Evolutionary conservation across 441 rosid genomes (phyloP).

Genomic region (Corymbia calophylla): DNA sequence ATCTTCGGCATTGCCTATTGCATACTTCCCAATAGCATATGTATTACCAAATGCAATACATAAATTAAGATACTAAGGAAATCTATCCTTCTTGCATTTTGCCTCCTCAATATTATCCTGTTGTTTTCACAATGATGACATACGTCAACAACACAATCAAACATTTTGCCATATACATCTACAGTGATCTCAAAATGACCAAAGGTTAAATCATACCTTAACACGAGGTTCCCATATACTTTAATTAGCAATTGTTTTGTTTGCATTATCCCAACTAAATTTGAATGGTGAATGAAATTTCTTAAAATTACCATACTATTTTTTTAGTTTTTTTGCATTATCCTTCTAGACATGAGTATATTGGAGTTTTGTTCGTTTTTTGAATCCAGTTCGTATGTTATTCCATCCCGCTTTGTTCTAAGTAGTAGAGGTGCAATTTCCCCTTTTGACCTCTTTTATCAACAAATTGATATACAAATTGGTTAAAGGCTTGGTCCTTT

Average conservation of each 20-base stretch:
- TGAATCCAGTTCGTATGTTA: no score
- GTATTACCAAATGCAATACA: not conserved
- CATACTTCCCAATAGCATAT: not conserved
- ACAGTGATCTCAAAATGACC: not conserved
- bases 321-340: no score
- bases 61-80: accelerated
- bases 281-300: not conserved
- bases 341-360: not conserved
- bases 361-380: not conserved
- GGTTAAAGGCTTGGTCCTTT: no score
- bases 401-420: not conserved
- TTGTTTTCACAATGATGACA: not conserved
- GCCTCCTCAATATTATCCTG: not conserved
- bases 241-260: no score
- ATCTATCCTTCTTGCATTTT: not conserved
- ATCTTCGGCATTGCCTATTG: not conserved
- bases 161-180: not conserved
- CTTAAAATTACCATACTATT: no score
- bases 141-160: not conserved
- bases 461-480: not conserved
- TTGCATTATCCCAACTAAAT: not conserved
- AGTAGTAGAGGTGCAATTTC: not conserved
- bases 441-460: not conserved
- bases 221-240: not conserved
- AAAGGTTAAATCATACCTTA: not conserved